Evolutionary conservation across 1,284 basidiomycete species (phyloP).

Genomic region (Cutaneotrichosporon cutaneum): DNA sequence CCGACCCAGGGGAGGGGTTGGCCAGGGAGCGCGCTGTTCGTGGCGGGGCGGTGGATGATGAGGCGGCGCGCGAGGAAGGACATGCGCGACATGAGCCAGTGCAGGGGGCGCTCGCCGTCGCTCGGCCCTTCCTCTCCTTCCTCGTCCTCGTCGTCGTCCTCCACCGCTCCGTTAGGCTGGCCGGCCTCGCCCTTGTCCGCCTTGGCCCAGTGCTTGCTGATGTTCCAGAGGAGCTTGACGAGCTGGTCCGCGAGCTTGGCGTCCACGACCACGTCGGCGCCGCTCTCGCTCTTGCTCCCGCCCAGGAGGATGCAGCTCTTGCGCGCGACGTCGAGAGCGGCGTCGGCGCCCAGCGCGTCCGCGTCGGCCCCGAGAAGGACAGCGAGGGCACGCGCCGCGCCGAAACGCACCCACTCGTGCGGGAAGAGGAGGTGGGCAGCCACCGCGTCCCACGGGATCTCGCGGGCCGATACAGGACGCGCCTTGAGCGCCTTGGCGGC

Average conservation of each 20-base stretch:
- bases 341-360: conserved; percentile 31
- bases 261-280: conserved; percentile 59
- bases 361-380: conserved; percentile 62
- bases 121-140: conserved; percentile 34
- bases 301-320: conserved; percentile 79
- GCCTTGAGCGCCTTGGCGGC: conserved; percentile 65
- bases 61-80: conserved; percentile 72
- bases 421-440: conserved; percentile 76
- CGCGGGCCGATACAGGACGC: conserved; percentile 57
- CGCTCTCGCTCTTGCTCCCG: conserved; percentile 55
- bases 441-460: conserved; percentile 66
- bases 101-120: conserved; percentile 61
- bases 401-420: conserved; percentile 90
- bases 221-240: conserved; percentile 90
- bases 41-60: conserved; percentile 53
- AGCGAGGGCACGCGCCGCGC: conserved; percentile 75
- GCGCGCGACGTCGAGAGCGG: conserved; percentile 69
- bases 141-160: conserved; percentile 43
- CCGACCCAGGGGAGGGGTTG: conserved; percentile 68
- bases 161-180: conserved; percentile 47
- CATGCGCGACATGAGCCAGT: conserved; percentile 91
- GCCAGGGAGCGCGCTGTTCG: conserved; percentile 39
- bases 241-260: conserved; percentile 75
- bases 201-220: conserved; percentile 77
- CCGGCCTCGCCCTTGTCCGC: conserved; percentile 30